phyloP scores from a whole-genome alignment of 2,329 filamentous ascomycete genomes.

The Simplicillium sp. region DNA sequence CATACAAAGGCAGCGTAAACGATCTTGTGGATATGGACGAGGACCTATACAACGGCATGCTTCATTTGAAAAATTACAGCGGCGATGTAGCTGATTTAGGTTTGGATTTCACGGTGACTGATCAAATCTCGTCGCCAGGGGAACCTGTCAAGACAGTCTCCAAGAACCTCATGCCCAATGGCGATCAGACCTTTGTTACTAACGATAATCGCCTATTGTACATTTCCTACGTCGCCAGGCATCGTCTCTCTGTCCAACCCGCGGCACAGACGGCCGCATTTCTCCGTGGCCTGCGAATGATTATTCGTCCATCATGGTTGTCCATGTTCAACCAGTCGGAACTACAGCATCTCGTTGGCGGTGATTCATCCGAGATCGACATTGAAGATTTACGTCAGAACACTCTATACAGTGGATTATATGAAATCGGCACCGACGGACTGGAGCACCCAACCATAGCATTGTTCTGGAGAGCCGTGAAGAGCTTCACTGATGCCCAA shows the following conservation, averaged over 20 bases:
- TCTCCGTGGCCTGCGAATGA: conserved; percentile 71
- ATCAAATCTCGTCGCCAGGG: conserved; percentile 43
- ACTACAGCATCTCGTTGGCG: conserved; percentile 85
- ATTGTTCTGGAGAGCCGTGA: conserved; percentile 89
- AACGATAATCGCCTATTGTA: conserved; percentile 93
- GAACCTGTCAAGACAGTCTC: conserved; percentile 53
- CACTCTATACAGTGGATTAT: conserved; percentile 81
- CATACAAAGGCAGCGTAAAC: conserved; percentile 87
- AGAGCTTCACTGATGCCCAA: conserved; percentile 63
- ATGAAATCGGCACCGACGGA: conserved; percentile 80
- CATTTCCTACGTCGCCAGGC: conserved; percentile 81
- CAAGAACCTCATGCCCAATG: conserved; percentile 66
- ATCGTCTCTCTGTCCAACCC: conserved; percentile 75
- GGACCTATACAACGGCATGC: conserved; percentile 77
- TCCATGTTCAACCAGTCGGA: conserved; percentile 98
- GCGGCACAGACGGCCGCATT: conserved; percentile 79
- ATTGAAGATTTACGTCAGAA: conserved; percentile 76
- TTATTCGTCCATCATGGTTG: conserved; percentile 88
- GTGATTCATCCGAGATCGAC: conserved; percentile 77
- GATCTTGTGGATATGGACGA: conserved; percentile 89
- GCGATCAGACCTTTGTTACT: conserved; percentile 69
- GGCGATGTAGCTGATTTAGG: conserved; percentile 63
- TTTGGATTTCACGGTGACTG: conserved; percentile 83
- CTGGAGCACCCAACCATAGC: conserved; percentile 76
- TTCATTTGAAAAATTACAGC: conserved; percentile 73